phyloP scores from a whole-genome alignment of 2,329 filamentous ascomycete species.

The Apiospora marii region DNA sequence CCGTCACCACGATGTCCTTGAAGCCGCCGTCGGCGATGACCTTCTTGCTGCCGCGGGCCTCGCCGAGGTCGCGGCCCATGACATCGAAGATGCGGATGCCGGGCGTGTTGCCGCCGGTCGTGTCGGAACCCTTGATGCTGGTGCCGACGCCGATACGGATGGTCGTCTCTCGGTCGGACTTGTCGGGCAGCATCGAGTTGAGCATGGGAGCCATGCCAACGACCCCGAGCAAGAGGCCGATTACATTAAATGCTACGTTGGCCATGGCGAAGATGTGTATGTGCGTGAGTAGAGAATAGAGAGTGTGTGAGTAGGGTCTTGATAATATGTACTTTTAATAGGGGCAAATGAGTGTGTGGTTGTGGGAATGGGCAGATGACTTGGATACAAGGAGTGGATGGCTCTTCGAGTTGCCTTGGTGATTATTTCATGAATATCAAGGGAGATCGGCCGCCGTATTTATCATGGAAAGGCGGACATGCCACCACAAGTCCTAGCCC shows the following conservation, averaged over 20 bases:
- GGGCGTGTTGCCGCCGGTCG: not conserved
- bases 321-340: not conserved
- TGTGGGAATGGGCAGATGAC: not conserved
- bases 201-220: not conserved
- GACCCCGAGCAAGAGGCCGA: not conserved
- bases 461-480: not conserved
- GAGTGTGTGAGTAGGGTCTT: not conserved
- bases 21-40: conserved; percentile 6
- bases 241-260: not conserved
- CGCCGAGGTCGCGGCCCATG: not conserved
- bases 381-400: not conserved
- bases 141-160: not conserved
- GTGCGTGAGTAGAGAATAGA: not conserved
- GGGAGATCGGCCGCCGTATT: not conserved
- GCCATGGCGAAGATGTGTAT: not conserved
- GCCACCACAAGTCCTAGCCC: not conserved
- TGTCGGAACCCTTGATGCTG: not conserved
- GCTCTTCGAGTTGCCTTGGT: not conserved
- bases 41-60: not conserved
- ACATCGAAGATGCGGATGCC: not conserved
- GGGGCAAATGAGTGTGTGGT: not conserved
- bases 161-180: not conserved
- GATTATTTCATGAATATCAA: not conserved
- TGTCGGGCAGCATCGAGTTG: not conserved
- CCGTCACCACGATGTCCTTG: not conserved